These are phyloP conservation scores for Barnettozyma hawaiiensis DNA, from an alignment of 1,139 yeast genomes.

Conservation along the genomic window DNA sequence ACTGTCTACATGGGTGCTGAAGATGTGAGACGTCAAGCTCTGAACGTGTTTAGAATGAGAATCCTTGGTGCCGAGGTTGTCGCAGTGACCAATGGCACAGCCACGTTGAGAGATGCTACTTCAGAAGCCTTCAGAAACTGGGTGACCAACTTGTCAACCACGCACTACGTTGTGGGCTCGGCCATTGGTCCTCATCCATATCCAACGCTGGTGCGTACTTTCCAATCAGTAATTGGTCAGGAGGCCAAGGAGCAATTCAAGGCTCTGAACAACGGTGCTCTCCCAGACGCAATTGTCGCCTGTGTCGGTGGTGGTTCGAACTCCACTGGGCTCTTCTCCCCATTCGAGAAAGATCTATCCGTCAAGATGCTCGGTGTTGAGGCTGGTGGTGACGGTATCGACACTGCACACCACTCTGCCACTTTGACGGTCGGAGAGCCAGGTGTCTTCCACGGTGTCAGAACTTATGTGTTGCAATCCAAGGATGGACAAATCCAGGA, in stretches of 20 bases:
- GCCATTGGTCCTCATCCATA: slow-evolving; percentile 99
- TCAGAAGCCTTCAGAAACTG: slow-evolving; percentile 94
- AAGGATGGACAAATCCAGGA: slow-evolving; percentile 94
- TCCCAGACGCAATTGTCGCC: slow-evolving; percentile 93
- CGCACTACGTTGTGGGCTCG: slow-evolving; percentile 95
- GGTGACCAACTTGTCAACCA: slow-evolving; percentile 81
- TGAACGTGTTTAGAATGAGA: slow-evolving; percentile 95
- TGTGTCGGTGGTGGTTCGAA: slow-evolving; percentile 99
- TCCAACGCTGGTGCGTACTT: slow-evolving; percentile 95
- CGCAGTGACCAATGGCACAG: slow-evolving; percentile 90
- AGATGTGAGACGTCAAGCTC: slow-evolving; percentile 96
- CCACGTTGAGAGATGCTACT: slow-evolving; percentile 95
- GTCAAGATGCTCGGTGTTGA: slow-evolving; percentile 91
- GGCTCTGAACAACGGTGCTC: slow-evolving; percentile 66
- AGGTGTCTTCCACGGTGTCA: slow-evolving; percentile 98
- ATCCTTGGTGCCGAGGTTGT: slow-evolving; percentile 93
- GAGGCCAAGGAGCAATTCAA: slow-evolving; percentile 92
- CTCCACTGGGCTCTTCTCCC: slow-evolving; percentile 92
- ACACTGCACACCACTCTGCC: slow-evolving; percentile 84
- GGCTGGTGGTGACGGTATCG: slow-evolving; percentile 98
- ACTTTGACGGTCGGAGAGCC: slow-evolving; percentile 88
- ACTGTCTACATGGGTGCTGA: slow-evolving; percentile 99
- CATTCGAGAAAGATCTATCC: slow-evolving; percentile 73
- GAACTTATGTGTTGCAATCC: slow-evolving; percentile 86
- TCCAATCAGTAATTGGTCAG: slow-evolving; percentile 94